Evolutionary conservation across 768 basidiomycete genomes (phyloP), one percentile per base, ranked within the genome.

Genomic region (Gymnopilus dilepis): DNA sequence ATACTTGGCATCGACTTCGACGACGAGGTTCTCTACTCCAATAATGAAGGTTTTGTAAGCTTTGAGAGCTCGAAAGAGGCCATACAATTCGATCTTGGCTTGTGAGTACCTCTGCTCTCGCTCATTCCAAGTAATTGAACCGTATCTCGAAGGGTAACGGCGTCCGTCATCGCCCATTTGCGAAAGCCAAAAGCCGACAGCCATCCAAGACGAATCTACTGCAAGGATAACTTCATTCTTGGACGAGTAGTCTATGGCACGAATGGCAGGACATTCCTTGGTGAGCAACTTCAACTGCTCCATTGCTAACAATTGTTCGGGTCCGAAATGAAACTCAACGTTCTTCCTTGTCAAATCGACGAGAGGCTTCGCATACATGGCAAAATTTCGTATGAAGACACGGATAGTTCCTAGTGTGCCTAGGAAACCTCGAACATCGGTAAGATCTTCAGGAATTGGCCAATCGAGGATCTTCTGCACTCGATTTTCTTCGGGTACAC

Each of bases 1-100:
- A 43, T 72, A 77, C 15, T 70, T 71, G 0, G 73, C 70, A 28
- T 78, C 73, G 0, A 72, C 66, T 33, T 78, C 76, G 0, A 77
- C 67, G 0, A 60, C 55, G 4, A 74, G 61, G 21, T 71, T 71
- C 3, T 52, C 26, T 0, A 77, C 47, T 0, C 78, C 68, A 12
- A 76, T 62, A 3, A 77, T 63, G 28, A 65, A 73, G 2, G 74
- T 19, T 1, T 60, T 37, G 1, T 62, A 38, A 0, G 66, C 65
- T 0, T 63, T 63, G 0, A 77, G 65, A 0, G 70, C 65, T 0
- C 63, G 61, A 38, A 69, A 74, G 0, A 77, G 41, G 0, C 76
- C 68, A 61, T 71, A 76, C 0, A 77, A 60, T n/a, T 75, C 69
- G 2, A 74, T 48, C 56, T 77, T 76, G 0, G 76, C 65, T 52